Evolutionary conservation across 352 stramenopile species (phyloP).

Genomic region (Globisporangium barbulae): DNA sequence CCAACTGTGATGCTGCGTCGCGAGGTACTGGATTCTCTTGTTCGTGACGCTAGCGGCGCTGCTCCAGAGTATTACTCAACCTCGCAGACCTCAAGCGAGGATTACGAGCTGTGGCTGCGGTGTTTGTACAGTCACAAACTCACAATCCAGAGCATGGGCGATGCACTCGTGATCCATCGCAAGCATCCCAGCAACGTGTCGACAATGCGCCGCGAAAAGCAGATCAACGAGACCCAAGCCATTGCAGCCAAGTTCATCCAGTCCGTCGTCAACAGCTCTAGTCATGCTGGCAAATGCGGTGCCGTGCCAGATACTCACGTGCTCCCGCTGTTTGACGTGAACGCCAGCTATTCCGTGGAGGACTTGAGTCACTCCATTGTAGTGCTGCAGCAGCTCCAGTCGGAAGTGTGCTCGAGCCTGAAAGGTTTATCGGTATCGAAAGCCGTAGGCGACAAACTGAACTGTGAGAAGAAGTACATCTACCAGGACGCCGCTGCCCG

Average conservation of each 20-base stretch:
- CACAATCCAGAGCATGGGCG: slow-evolving; percentile 46
- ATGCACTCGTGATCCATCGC: slow-evolving; percentile 52
- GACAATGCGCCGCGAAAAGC: slow-evolving; percentile 22
- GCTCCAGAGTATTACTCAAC: slow-evolving; percentile 34
- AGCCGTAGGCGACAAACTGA: slow-evolving; percentile 11
- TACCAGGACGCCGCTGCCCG: slow-evolving; percentile 26
- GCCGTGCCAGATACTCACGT: background rate
- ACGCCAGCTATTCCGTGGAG: slow-evolving; percentile 15
- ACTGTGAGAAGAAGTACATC: slow-evolving; percentile 25
- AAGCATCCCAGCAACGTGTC: slow-evolving; percentile 26
- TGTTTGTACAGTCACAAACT: slow-evolving; percentile 34
- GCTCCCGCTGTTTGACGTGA: slow-evolving; percentile 12
- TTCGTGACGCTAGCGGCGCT: slow-evolving; percentile 15
- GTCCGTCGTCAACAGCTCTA: background rate
- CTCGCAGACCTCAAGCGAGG: slow-evolving; percentile 45
- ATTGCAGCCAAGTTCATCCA: slow-evolving; percentile 18
- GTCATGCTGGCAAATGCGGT: background rate
- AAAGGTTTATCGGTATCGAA: background rate
- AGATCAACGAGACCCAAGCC: slow-evolving; percentile 42
- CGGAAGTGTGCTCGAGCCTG: slow-evolving; percentile 10
- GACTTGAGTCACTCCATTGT: slow-evolving; percentile 21
- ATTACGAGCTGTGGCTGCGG: slow-evolving; percentile 84
- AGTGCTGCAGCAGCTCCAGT: slow-evolving; percentile 24
- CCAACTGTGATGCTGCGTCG: slow-evolving; percentile 78
- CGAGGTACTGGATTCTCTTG: slow-evolving; percentile 28